These are phyloP conservation scores for Cymbopogon flexuosus DNA, from an alignment of 202 grass and related monocot species.

Conservation along the genomic window DNA sequence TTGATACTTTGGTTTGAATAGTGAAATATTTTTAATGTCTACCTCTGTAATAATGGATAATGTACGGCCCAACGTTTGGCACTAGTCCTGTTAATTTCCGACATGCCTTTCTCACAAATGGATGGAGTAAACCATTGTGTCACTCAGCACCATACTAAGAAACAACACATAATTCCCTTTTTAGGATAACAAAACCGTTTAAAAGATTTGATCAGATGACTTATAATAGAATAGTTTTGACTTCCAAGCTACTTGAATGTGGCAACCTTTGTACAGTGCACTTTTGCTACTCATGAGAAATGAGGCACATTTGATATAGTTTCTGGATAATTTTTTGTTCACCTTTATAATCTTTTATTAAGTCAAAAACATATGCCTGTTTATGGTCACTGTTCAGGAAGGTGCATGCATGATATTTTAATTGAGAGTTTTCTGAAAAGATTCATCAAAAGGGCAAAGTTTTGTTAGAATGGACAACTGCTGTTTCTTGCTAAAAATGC, in stretches of 20 bases:
- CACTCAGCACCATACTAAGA: background rate
- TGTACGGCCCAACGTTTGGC: background rate
- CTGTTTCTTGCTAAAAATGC: background rate
- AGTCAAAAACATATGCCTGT: background rate
- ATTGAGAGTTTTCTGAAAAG: background rate
- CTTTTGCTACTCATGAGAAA: background rate
- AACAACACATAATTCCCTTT: background rate
- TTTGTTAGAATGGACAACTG: background rate
- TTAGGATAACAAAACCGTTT: background rate
- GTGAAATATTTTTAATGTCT: background rate
- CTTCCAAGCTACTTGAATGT: background rate
- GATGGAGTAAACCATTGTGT: background rate
- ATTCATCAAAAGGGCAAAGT: background rate
- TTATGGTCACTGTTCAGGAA: background rate
- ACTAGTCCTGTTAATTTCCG: background rate
- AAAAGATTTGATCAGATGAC: background rate
- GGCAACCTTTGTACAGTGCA: background rate
- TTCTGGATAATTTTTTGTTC: background rate
- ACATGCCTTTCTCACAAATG: background rate
- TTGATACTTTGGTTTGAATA: background rate
- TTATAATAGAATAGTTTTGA: background rate
- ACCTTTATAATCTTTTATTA: background rate
- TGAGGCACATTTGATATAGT: background rate
- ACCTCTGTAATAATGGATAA: background rate
- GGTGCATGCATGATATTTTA: background rate